A percentile compares a stretch with the other conserved stretches of the same genome.
Conservation (phyloP, 306 rosid genomes). For the Quercus aquifolioides region DNA sequence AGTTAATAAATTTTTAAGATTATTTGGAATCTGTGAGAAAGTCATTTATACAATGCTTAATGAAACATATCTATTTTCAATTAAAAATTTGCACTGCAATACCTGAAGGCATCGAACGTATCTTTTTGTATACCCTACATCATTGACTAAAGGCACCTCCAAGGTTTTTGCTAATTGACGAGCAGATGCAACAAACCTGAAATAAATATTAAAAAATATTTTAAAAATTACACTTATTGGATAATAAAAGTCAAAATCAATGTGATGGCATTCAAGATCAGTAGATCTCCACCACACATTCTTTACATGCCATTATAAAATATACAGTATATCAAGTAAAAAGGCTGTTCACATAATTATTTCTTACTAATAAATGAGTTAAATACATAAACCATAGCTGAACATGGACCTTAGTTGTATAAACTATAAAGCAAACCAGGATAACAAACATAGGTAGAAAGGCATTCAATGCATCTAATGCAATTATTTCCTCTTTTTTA, state of each 20-base stretch:
- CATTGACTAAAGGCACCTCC: conserved; percentile 98
- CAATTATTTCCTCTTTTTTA: neutral
- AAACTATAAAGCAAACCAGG: neutral
- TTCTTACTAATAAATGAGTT: neutral
- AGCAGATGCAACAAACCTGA: conserved; percentile 92
- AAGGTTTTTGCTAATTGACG: conserved; percentile 91
- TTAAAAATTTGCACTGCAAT: conserved; percentile 3
- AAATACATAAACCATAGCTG: neutral
- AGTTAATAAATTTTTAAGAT: neutral
- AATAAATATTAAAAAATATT: too few species aligned
- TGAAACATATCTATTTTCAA: neutral
- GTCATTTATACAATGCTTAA: neutral
- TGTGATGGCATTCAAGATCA: neutral
- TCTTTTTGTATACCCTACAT: conserved; percentile 98
- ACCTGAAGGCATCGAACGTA: conserved; percentile 99
- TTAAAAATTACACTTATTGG: neutral
- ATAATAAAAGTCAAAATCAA: neutral
- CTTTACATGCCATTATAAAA: neutral
- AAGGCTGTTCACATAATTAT: neutral
- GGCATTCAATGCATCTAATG: neutral
- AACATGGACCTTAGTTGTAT: neutral
- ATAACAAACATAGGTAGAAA: neutral
- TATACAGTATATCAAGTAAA: neutral
- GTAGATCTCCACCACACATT: neutral
- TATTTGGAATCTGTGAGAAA: neutral